Evolutionary conservation across 768 basidiomycete genomes (phyloP), one percentile per base, ranked within the genome.

Genomic region (Russula dissimulans): DNA sequence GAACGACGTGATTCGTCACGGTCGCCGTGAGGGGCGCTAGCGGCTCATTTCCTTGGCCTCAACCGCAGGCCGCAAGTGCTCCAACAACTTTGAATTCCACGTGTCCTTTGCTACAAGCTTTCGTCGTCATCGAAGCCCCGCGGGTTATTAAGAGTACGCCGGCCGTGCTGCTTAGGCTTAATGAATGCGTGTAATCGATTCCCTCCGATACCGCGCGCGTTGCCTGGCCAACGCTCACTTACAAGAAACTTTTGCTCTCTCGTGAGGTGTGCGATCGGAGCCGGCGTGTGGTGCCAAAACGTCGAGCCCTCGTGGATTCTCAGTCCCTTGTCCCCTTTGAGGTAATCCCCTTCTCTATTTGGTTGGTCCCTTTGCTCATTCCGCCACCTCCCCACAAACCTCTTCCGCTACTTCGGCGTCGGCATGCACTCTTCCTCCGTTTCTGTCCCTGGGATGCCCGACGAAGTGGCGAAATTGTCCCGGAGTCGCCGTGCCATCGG

Each of bases 401-500:
- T 18, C 53, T 31, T 17, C 41, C 42, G 9, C 43, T 34, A 32
- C 41, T 36, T 50, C 48, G 29, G 45, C 5, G 9, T 31, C 39
- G 14, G 36, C 34, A 38, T 10, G 34, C 39, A 6, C 39, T 34
- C 31, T 49, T 47, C 9, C n/a, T 17, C 18, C 18, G 6, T 49
- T 41, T 42, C 48, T 26, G 15, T 26, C 26, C 42, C 11, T 31
- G 42, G 14, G 47, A 31, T n/a, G 34, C 12, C 38, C 54, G 60
- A 44, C n/a, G 31, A 56, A 32, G 14, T 12, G 29, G 60, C 54
- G 54, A 45, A 17, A 17, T 56, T 45, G 22, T 38, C 29, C 49
- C 54, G 36, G 36, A 52, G 29, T 39, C 51, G 60, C 55, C 60
- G 56, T 51, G 60, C 56, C 60, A 61, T 46, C 54, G 12, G 31